Percentiles rank a stretch among this genome's conserved stretches.
Conservation (phyloP, 345 rosid species). For the Noccaea caerulescens region DNA sequence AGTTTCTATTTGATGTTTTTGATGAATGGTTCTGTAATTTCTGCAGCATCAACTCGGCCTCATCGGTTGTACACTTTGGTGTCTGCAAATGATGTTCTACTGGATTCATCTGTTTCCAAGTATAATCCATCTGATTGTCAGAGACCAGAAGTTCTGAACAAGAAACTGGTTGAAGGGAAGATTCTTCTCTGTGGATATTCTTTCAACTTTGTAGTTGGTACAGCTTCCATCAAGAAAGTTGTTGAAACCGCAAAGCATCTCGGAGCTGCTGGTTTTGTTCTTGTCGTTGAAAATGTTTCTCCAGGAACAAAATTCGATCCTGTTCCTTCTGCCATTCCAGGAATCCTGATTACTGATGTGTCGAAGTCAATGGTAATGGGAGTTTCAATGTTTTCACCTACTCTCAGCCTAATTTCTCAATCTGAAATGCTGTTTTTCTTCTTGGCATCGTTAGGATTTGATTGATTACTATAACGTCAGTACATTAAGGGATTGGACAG, state of each 20-base stretch:
- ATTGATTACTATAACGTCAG: constrained; percentile 85
- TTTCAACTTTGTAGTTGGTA: constrained; percentile 91
- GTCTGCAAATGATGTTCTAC: constrained; percentile 91
- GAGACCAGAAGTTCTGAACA: constrained; percentile 89
- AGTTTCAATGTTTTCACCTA: constrained; percentile 19
- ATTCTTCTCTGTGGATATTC: constrained; percentile 99
- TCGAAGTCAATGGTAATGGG: constrained; percentile 74
- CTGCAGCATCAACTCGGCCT: constrained; percentile 84
- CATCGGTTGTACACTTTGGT: constrained; percentile 78
- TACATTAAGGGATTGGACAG: constrained; percentile 95
- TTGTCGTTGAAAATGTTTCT: constrained; percentile 93
- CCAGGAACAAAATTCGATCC: constrained; percentile 98
- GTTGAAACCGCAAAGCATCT: constrained; percentile 83
- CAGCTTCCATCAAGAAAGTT: constrained; percentile 95
- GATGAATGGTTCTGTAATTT: constrained; percentile 11
- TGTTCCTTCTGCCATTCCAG: constrained; percentile 83
- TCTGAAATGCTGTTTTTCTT: not conserved
- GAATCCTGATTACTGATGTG: constrained; percentile 84
- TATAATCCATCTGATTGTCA: constrained; percentile 96
- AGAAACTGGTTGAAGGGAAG: constrained; percentile 80
- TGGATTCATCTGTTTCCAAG: constrained; percentile 76
- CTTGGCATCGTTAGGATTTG: constrained; percentile 66
- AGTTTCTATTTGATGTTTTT: not conserved
- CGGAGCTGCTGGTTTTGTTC: constrained; percentile 96
- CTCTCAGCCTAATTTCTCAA: constrained; percentile 14